Conservation (phyloP, 2,329 filamentous ascomycete genomes). For the Fusarium multiceps region DNA sequence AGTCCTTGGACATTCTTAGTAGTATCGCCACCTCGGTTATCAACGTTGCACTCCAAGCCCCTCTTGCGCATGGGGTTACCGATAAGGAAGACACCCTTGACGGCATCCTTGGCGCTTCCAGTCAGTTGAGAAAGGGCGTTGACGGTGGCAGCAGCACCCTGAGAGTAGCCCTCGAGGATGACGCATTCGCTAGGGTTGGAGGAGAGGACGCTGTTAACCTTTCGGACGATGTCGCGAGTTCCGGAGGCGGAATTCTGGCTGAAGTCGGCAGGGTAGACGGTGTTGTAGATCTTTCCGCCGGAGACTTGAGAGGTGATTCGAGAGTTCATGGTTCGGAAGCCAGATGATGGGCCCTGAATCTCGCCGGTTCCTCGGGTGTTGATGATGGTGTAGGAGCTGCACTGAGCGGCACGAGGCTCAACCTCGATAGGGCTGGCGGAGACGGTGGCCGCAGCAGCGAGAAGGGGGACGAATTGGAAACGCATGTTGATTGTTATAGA, state of each 20-base stretch:
- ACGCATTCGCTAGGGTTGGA: conserved; percentile 15
- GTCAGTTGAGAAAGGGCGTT: conserved; percentile 13
- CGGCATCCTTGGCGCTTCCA: conserved; percentile 3
- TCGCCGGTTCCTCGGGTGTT: conserved; percentile 22
- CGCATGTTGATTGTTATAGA: not conserved
- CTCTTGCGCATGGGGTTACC: conserved; percentile 10
- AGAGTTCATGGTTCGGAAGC: conserved; percentile 24
- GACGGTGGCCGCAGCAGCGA: not conserved
- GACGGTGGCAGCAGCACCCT: conserved; percentile 20
- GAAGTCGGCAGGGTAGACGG: conserved; percentile 10
- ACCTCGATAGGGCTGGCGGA: not conserved
- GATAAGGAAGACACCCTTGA: conserved; percentile 16
- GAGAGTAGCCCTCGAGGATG: conserved; percentile 16
- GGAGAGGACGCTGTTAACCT: conserved; percentile 6
- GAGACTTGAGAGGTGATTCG: conserved; percentile 1
- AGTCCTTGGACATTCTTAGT: conserved; percentile 15
- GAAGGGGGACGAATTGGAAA: not conserved
- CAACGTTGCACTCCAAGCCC: conserved; percentile 15
- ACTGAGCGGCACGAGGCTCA: not conserved
- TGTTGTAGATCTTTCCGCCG: conserved; percentile 22
- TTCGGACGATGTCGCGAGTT: conserved; percentile 2
- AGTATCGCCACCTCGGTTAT: conserved; percentile 11
- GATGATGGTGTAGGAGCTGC: conserved; percentile 23
- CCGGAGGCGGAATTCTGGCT: conserved; percentile 8
- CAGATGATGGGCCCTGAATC: conserved; percentile 4